Percentiles rank a stretch among this genome's conserved stretches.
Conservation (phyloP, 371 early-diverging fungal species). For the Thermomucor indicae-seudaticae region DNA sequence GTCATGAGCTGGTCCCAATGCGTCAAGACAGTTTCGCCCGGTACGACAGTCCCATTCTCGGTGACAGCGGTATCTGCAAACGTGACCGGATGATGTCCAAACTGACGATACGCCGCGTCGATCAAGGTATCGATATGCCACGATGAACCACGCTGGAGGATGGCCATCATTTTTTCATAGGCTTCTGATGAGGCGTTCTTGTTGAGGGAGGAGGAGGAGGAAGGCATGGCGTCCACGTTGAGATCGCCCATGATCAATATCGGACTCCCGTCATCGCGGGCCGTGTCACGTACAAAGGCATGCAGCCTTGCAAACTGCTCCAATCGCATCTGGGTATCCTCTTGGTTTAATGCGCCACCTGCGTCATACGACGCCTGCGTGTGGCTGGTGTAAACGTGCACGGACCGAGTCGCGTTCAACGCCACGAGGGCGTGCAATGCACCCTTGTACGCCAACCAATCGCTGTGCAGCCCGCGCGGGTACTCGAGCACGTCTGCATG, state of each 20-base stretch:
- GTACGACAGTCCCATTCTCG: slow-evolving; percentile 33
- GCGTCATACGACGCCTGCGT: slow-evolving; percentile 72
- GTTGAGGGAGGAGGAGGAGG: slow-evolving; percentile 8
- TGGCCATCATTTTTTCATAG: slow-evolving; percentile 62
- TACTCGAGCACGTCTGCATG: slow-evolving; percentile 54
- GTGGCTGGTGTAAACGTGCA: slow-evolving; percentile 81
- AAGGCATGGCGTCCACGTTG: slow-evolving; percentile 64
- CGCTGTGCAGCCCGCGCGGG: slow-evolving; percentile 64
- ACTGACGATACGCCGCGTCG: slow-evolving; percentile 53
- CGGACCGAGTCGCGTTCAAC: slow-evolving; percentile 31
- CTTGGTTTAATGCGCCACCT: slow-evolving; percentile 34
- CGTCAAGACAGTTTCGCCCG: slow-evolving; percentile 63
- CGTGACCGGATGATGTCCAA: slow-evolving; percentile 76
- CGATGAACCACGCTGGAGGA: slow-evolving; percentile 27
- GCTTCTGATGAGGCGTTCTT: slow-evolving; percentile 47
- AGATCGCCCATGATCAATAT: slow-evolving; percentile 72
- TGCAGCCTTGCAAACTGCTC: slow-evolving; percentile 59
- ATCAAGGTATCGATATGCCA: slow-evolving; percentile 21
- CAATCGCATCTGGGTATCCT: slow-evolving; percentile 51
- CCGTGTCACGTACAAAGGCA: slow-evolving; percentile 52
- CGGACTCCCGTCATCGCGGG: slow-evolving; percentile 30
- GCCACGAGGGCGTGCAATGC: slow-evolving; percentile 71
- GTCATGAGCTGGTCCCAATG: slow-evolving; percentile 46
- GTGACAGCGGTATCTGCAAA: slow-evolving; percentile 59
- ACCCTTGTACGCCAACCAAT: slow-evolving; percentile 77